phyloP scores from a whole-genome alignment of 108 stramenopile genomes.

The Skeletonema potamos region DNA sequence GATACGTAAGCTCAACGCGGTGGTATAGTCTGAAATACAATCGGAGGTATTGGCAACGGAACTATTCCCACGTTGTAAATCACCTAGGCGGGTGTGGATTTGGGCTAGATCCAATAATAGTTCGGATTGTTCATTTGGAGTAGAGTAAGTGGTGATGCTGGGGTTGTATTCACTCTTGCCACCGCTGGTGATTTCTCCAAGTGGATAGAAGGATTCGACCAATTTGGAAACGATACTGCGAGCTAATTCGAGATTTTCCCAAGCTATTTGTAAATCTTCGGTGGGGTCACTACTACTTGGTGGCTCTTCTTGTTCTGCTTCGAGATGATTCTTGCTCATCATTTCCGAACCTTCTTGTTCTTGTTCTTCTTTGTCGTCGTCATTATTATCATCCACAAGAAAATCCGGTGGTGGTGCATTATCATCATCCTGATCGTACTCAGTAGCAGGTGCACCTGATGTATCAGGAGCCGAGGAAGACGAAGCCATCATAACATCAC shows the following conservation, averaged over 20 bases:
- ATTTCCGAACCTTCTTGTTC: neutral
- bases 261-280: slow-evolving; percentile 84
- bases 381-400: neutral
- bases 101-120: slow-evolving; percentile 66
- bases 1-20: slow-evolving; percentile 40
- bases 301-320: slow-evolving; percentile 2
- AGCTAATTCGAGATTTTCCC: slow-evolving; percentile 86
- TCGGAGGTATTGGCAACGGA: slow-evolving; percentile 43
- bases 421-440: slow-evolving; percentile 1
- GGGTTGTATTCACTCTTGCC: neutral
- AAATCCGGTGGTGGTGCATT: neutral
- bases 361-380: slow-evolving; percentile 2
- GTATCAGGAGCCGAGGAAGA: neutral
- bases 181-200: neutral
- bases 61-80: slow-evolving; percentile 69
- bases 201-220: slow-evolving; percentile 6
- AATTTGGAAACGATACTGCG: slow-evolving; percentile 57
- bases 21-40: slow-evolving; percentile 64
- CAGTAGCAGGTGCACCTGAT: neutral
- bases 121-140: neutral
- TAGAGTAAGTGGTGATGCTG: neutral
- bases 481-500: slow-evolving; percentile 35
- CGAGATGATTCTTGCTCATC: slow-evolving; percentile 11
- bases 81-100: slow-evolving; percentile 72
- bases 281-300: slow-evolving; percentile 19